Evolutionary conservation across 2,329 filamentous ascomycete genomes (phyloP), one percentile per base, ranked within the genome.

Genomic region (Paecilomyces niveus): DNA sequence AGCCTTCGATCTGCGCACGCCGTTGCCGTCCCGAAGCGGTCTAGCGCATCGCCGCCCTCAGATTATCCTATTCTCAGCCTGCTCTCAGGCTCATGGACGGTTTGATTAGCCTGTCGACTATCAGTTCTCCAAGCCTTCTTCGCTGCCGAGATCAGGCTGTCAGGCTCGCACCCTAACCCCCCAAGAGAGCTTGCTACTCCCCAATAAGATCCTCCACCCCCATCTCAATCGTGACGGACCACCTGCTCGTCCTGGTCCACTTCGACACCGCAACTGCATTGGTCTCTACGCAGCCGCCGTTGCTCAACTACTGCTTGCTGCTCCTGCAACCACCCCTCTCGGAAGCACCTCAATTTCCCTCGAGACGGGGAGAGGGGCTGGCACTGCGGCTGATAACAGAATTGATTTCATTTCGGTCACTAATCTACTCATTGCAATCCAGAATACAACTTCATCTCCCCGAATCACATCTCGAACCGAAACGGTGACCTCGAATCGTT

Each of bases 401-500:
- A 21, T 45, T 45, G 8, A 10, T 18, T 13, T 35, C 11, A 18
- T 21, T 29, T 54, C 53, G 18, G 18, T 35, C 24, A 21, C 31
- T 58, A n/a, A 24, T 29, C 55, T 39, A 26, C n/a, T 24, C 53
- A 54, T 52, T 52, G 21, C 50, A 24, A 24, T 52, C 50, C 21
- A 52, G 50, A 29, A 52, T 13, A 29, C 21, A 52, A n/a, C 18
- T n/a, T 52, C 21, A 26, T 52, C 18, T 10, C 31, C n/a, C 11
- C 33, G 26, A 7, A 29, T 39, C 54, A n/a, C 18, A 32, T n/a
- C 31, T 52, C 53, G 51, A 26, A 54, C 54, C 54, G 55, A n/a
- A 45, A 57, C 50, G 56, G 39, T n/a, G 32, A 31, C 35, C 54
- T 53, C 54, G 51, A 56, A 57, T 56, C 50, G 55, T 54, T 54